These are phyloP conservation scores for Rhizopogon vinicolor DNA, from an alignment of 768 basidiomycete species.

Conservation along the genomic window DNA sequence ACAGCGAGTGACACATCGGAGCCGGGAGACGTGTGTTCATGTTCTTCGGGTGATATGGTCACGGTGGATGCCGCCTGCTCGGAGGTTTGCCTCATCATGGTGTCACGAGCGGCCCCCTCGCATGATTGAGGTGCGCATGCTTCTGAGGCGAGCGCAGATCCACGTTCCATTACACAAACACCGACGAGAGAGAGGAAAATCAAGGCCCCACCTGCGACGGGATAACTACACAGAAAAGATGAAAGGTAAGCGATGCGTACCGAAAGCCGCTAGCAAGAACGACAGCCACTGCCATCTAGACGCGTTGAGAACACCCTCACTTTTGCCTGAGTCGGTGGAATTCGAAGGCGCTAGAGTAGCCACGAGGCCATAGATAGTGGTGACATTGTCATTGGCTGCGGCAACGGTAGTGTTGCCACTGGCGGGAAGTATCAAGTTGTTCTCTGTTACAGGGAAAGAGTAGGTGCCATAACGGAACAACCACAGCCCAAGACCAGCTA, in stretches of 20 bases:
- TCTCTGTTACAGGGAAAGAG: conserved; percentile 39
- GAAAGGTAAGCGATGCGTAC: conserved; percentile 24
- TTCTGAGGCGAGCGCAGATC: conserved; percentile 50
- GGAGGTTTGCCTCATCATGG: conserved; percentile 34
- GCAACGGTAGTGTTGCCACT: not conserved
- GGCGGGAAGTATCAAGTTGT: conserved; percentile 16
- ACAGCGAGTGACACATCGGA: conserved; percentile 8
- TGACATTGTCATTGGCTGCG: conserved; percentile 4
- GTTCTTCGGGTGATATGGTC: conserved; percentile 17
- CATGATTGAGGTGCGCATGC: conserved; percentile 15
- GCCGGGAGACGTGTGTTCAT: conserved; percentile 17
- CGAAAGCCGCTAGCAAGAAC: conserved; percentile 87
- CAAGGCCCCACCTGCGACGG: conserved; percentile 75
- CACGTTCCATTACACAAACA: conserved; percentile 84
- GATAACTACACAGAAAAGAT: conserved; percentile 1
- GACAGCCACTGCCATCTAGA: conserved; percentile 82
- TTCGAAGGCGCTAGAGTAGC: too few species aligned
- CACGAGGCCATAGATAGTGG: not conserved
- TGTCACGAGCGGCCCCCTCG: conserved; percentile 48
- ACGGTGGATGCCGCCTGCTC: conserved; percentile 27
- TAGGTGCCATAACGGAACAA: conserved; percentile 90
- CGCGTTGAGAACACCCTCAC: conserved; percentile 23
- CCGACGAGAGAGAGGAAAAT: conserved; percentile 77
- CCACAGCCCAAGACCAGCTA: conserved; percentile 90
- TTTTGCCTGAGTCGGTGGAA: too few species aligned